A percentile compares a stretch with the other conserved stretches of the same genome.
Conservation (phyloP, 805 yeast species). For the Yarrowia sp. region DNA sequence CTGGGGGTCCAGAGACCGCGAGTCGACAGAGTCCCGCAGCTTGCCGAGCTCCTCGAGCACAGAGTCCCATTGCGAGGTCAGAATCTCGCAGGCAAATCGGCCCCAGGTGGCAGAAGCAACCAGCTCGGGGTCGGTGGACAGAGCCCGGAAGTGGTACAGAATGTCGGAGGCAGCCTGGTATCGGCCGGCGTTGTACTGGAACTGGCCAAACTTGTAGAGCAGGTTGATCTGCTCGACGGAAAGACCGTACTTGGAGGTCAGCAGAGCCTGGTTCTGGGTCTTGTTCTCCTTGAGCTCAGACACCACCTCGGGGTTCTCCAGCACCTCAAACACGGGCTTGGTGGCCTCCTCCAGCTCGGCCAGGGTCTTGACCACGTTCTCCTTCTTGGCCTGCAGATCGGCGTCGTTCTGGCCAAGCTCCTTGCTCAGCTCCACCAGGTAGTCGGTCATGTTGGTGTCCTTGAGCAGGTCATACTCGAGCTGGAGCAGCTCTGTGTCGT, state of each 20-base stretch:
- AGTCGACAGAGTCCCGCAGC: slow-evolving; percentile 58
- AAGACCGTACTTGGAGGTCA: slow-evolving; percentile 48
- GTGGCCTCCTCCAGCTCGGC: slow-evolving; percentile 46
- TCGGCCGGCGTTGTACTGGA: slow-evolving; percentile 63
- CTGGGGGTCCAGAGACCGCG: slow-evolving; percentile 53
- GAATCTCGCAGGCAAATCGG: slow-evolving; percentile 59
- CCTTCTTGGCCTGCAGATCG: slow-evolving; percentile 39
- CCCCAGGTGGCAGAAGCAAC: slow-evolving; percentile 66
- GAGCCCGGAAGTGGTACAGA: slow-evolving; percentile 54
- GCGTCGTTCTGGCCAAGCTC: slow-evolving; percentile 44
- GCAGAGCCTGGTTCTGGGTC: slow-evolving; percentile 49
- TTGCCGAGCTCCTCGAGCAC: slow-evolving; percentile 54
- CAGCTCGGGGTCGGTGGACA: slow-evolving; percentile 52
- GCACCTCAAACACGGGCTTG: slow-evolving; percentile 46
- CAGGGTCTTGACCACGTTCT: slow-evolving; percentile 40
- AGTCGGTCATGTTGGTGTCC: slow-evolving; percentile 56
- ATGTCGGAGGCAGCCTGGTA: slow-evolving; percentile 59
- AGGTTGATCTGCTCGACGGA: slow-evolving; percentile 46
- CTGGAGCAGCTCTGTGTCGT: slow-evolving; percentile 46
- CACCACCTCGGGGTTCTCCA: slow-evolving; percentile 52
- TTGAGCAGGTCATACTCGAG: slow-evolving; percentile 54
- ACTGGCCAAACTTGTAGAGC: slow-evolving; percentile 58
- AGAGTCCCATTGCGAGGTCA: slow-evolving; percentile 51
- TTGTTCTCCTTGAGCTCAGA: slow-evolving; percentile 55
- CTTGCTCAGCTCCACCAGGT: slow-evolving; percentile 47